These are phyloP conservation scores for Fusarium verrucosum DNA, from an alignment of 2,329 filamentous ascomycete species.

Conservation along the genomic window DNA sequence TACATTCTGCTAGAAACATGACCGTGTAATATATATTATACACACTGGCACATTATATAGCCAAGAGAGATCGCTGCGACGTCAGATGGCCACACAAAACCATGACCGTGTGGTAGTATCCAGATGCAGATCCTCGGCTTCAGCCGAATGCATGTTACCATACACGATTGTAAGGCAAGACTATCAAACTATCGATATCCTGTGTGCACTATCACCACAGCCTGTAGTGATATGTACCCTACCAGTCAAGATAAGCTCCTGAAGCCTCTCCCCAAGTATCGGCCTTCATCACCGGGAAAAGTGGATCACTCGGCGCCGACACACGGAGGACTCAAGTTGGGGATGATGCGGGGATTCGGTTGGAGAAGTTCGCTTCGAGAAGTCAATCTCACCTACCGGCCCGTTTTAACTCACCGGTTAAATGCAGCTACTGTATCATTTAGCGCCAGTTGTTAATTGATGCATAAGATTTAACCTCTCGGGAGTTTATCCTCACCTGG, in stretches of 20 bases:
- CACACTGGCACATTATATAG: too few species aligned
- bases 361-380: constrained; percentile 1
- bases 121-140: constrained; percentile 30
- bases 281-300: not conserved
- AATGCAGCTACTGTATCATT: constrained; percentile 5
- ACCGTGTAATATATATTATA: too few species aligned
- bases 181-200: not conserved
- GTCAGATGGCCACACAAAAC: constrained; percentile 8
- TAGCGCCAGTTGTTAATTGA: constrained; percentile 5
- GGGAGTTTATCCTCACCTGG: constrained; percentile 24
- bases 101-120: constrained; percentile 24
- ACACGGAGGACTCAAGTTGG: not conserved
- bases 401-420: constrained; percentile 12
- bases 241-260: not conserved
- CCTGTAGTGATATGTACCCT: not conserved
- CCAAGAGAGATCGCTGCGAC: not conserved
- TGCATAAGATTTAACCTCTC: constrained; percentile 6
- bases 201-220: not conserved
- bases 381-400: not conserved
- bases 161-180: constrained; percentile 1
- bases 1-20: too few species aligned
- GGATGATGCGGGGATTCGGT: constrained; percentile 1
- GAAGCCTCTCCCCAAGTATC: not conserved
- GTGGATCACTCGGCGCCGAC: not conserved
- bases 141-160: constrained; percentile 19